phyloP scores from a whole-genome alignment of 352 stramenopile species.

The Pythium aristosporum region DNA sequence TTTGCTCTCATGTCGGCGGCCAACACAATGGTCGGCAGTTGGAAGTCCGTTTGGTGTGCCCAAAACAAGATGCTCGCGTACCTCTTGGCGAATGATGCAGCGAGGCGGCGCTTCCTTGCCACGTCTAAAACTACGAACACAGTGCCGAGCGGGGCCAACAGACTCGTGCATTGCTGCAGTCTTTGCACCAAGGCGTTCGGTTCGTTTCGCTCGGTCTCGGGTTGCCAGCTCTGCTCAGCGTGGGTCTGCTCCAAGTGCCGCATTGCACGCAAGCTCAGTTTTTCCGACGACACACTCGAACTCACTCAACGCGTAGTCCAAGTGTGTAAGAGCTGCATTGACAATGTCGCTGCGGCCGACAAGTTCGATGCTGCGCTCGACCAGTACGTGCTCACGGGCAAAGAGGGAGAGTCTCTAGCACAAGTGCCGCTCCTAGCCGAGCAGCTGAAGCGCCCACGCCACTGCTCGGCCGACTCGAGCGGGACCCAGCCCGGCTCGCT shows the following conservation, averaged over 20 bases:
- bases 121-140: too few relatives aligned
- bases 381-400: constrained; percentile 6
- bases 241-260: constrained; percentile 17
- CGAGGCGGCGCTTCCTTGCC: neutral
- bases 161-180: neutral
- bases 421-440: neutral
- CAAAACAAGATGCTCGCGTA: constrained; percentile 39
- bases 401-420: neutral
- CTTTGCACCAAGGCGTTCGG: constrained; percentile 14
- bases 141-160: neutral
- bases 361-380: constrained; percentile 5
- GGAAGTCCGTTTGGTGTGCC: constrained; percentile 31
- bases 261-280: constrained; percentile 12
- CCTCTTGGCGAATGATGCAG: constrained; percentile 12
- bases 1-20: constrained; percentile 27
- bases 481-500: neutral
- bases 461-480: neutral
- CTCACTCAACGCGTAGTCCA: constrained; percentile 12
- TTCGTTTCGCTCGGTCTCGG: constrained; percentile 6
- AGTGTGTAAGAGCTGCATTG: constrained; percentile 19
- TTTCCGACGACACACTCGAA: neutral
- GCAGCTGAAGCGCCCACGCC: neutral
- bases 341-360: constrained; percentile 7
- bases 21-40: constrained; percentile 32
- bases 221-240: constrained; percentile 18